Base-by-base conservation (phyloP, 768 basidiomycete genomes). In the Termitomyces sp. region DNA sequence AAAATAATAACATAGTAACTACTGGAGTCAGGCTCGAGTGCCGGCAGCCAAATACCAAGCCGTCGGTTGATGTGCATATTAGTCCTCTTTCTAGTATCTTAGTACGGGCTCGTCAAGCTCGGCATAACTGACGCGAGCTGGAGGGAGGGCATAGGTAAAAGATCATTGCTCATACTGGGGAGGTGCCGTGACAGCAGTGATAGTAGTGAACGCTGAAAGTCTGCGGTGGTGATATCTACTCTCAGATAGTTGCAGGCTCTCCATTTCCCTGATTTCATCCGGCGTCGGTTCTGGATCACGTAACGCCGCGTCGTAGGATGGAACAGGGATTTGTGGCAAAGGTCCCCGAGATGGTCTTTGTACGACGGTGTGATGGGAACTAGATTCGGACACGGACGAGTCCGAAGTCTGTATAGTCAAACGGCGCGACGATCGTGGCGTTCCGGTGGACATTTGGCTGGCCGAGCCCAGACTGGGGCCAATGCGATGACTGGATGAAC, bases 111-210 rank as follows among this genome's bases (percentile, higher is more conserved):
- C n/a, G n/a, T n/a, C n/a, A n/a, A n/a, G n/a, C n/a, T n/a, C n/a
- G n/a, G n/a, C n/a, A n/a, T n/a, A n/a, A n/a, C n/a, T 24, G 22
- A 5, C 42, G 24, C 13, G 4, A 46, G 16, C 18, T 46, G 10
- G 7, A 46, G 26, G 12, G 26, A 10, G 20, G 14, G 3, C 9
- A 31, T 32, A 24, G 3, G 36, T 24, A 54, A 1, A 34, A 20
- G 2, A 46, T 59, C 39, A 64, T 57, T 53, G 59, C 51, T 62
- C 64, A 36, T 64, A 64, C 39, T 60, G 57, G 31, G 64, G 61
- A 46, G 64, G 64, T 22, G 64, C 59, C 3, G 58, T 57, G 22
- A 49, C 6, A 9, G 48, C 57, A 5, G 58, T 57, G 10, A 49
- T 10, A 9, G 48, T 8, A 22, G 56, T 57, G 32, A 52, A 43